Conservation (phyloP, 2,329 filamentous ascomycete species). For the Fusarium tjaetaba region DNA sequence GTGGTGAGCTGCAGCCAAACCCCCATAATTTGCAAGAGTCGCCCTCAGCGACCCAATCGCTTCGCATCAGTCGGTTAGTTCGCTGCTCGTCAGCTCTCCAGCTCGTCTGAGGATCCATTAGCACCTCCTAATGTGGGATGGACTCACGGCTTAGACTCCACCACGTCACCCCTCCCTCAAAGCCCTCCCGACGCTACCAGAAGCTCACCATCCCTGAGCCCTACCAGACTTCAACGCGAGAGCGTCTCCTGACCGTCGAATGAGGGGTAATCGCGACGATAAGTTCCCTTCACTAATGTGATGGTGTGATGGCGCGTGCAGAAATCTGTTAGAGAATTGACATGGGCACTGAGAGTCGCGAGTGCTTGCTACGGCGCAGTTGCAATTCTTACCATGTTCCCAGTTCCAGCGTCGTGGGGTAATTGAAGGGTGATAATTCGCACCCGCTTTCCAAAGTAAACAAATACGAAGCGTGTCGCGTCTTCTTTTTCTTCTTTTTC, state of each 20-base stretch:
- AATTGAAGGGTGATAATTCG: constrained; percentile 21
- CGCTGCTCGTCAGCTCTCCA: constrained; percentile 35
- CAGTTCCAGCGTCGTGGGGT: constrained; percentile 26
- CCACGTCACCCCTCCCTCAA: constrained; percentile 39
- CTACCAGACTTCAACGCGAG: constrained; percentile 18
- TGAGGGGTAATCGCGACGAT: constrained; percentile 42
- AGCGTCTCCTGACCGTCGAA: constrained; percentile 39
- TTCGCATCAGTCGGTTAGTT: constrained; percentile 31
- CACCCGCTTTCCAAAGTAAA: constrained; percentile 39
- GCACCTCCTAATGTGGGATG: constrained; percentile 40
- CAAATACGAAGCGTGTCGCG: constrained; percentile 40
- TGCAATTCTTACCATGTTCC: constrained; percentile 1
- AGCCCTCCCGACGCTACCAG: constrained; percentile 11
- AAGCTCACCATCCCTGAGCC: constrained; percentile 23
- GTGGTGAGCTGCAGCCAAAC: constrained; percentile 34
- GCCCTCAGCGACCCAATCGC: constrained; percentile 38
- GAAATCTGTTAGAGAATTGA: constrained; percentile 41
- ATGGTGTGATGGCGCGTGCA: constrained; percentile 43
- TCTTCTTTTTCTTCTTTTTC: constrained; percentile 1
- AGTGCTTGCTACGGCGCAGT: constrained; percentile 23
- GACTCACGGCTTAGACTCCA: constrained; percentile 37
- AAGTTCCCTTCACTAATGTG: constrained; percentile 16
- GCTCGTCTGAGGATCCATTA: constrained; percentile 27
- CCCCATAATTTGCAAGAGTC: constrained; percentile 41
- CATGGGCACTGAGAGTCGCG: constrained; percentile 25